Percentiles rank a stretch among this genome's conserved stretches.
Conservation (phyloP, 805 yeast genomes). For the Kurtzmaniella fragi region DNA sequence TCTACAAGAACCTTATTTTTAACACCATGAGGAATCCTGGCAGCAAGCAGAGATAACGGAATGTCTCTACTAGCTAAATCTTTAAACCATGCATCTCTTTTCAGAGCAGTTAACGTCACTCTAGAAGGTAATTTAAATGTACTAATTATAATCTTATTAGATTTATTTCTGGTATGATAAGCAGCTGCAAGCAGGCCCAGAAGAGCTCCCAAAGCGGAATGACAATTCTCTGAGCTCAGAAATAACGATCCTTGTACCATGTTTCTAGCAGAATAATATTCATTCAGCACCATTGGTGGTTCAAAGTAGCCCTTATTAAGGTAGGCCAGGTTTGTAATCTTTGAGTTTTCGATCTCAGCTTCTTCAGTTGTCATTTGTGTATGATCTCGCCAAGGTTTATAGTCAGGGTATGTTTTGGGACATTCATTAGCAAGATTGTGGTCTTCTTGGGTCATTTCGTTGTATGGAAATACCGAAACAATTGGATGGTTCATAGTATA, state of each 20-base stretch:
- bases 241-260: slow-evolving; percentile 45
- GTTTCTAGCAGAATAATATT: slow-evolving; percentile 65
- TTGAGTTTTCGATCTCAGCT: slow-evolving; percentile 43
- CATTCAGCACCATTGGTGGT: slow-evolving; percentile 56
- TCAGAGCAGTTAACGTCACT: slow-evolving; percentile 84
- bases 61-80: slow-evolving; percentile 67
- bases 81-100: slow-evolving; percentile 78
- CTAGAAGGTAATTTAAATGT: slow-evolving; percentile 77
- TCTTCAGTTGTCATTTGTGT: slow-evolving; percentile 18
- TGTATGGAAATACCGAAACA: slow-evolving; percentile 29
- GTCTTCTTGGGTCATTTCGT: slow-evolving; percentile 11
- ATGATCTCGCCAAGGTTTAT: slow-evolving; percentile 63
- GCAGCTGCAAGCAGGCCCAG: slow-evolving; percentile 34
- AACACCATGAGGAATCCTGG: slow-evolving; percentile 88
- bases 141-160: slow-evolving; percentile 32
- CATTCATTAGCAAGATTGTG: neutral
- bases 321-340: slow-evolving; percentile 43
- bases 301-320: slow-evolving; percentile 72
- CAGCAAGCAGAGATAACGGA: slow-evolving; percentile 62
- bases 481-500: slow-evolving; percentile 32
- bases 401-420: slow-evolving; percentile 56
- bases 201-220: slow-evolving; percentile 30
- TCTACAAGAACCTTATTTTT: slow-evolving; percentile 70
- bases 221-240: slow-evolving; percentile 29
- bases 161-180: slow-evolving; percentile 31